Conservation (phyloP, 2,329 filamentous ascomycete species). For the Blumeria graminis region DNA sequence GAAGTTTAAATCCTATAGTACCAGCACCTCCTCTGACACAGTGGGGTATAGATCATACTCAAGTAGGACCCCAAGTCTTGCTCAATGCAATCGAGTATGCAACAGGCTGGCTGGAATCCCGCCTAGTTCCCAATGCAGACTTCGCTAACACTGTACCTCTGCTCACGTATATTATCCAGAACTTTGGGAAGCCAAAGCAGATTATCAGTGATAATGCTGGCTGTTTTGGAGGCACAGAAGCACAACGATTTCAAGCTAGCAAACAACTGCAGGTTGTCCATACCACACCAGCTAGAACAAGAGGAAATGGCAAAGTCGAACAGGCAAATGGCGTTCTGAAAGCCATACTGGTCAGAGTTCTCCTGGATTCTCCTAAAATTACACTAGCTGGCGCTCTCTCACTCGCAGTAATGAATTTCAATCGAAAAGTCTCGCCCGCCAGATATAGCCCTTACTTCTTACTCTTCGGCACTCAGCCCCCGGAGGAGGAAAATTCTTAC, state of each 20-base stretch:
- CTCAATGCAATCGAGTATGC: background rate
- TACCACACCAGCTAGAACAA: background rate
- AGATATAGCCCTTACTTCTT: background rate
- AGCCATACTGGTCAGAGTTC: background rate
- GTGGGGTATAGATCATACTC: constrained; percentile 1
- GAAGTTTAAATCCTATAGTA: background rate
- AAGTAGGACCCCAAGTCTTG: background rate
- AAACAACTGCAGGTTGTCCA: background rate
- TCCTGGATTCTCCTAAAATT: background rate
- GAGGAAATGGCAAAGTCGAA: background rate
- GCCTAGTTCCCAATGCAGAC: background rate
- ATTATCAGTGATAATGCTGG: background rate
- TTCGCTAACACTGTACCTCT: background rate
- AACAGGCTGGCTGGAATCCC: background rate
- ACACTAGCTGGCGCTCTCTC: background rate
- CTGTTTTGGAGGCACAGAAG: background rate
- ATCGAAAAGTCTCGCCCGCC: background rate
- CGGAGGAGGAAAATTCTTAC: background rate
- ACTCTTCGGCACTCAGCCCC: constrained; percentile 1
- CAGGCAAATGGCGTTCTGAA: background rate
- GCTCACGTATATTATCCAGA: background rate
- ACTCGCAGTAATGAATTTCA: background rate
- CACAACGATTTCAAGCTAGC: background rate
- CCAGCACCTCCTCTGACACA: background rate
- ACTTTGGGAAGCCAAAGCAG: background rate